phyloP scores from a whole-genome alignment of 331 rosid species.

The Cydonia oblonga region DNA sequence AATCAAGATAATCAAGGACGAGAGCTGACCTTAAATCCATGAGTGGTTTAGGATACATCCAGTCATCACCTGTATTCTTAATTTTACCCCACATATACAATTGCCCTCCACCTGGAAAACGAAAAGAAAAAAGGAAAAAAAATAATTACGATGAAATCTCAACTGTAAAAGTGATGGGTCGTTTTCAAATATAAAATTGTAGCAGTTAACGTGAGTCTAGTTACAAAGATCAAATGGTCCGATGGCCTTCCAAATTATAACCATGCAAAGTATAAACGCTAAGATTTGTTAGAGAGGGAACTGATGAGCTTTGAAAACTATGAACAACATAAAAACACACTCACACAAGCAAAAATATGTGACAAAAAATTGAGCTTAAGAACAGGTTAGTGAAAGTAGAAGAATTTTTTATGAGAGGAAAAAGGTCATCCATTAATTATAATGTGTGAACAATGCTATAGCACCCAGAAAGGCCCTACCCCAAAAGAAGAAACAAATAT shows the following conservation, averaged over 20 bases:
- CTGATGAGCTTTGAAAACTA: not conserved
- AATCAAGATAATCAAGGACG: not conserved
- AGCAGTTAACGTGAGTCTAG: not conserved
- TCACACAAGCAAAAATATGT: not conserved
- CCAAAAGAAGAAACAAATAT: not conserved
- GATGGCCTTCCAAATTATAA: not conserved
- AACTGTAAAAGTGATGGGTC: not conserved
- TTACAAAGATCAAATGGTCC: not conserved
- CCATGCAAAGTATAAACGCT: not conserved
- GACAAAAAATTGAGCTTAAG: not conserved
- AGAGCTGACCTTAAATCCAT: slow-evolving; percentile 83
- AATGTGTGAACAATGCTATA: not conserved
- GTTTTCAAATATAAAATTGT: not conserved
- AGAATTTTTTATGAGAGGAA: not conserved
- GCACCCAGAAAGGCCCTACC: not conserved
- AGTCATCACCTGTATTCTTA: slow-evolving; percentile 79
- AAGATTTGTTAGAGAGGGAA: not conserved
- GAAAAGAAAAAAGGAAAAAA: slow-evolving; percentile 5
- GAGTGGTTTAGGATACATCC: slow-evolving; percentile 99
- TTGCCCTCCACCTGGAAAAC: slow-evolving; percentile 82
- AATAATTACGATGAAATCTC: not conserved
- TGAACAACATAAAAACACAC: not conserved
- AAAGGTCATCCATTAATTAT: not conserved
- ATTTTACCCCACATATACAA: slow-evolving; percentile 97
- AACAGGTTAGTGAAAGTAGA: not conserved